Conservation (phyloP, 495 filamentous ascomycete genomes). For the Trichoderma gamsii region DNA sequence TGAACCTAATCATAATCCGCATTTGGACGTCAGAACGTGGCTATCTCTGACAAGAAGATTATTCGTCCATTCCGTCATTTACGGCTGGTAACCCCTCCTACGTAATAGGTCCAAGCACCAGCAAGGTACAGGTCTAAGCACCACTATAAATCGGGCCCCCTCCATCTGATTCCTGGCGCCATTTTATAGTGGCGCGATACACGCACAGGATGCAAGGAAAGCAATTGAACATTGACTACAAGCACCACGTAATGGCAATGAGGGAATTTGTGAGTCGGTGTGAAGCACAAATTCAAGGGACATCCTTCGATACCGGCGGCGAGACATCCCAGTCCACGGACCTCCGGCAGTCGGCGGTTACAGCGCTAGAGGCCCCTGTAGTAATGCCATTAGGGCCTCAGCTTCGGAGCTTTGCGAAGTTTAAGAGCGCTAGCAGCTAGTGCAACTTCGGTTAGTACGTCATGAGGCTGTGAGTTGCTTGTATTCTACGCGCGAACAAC, state of each 20-base stretch:
- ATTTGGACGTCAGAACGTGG: neutral
- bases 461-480: neutral
- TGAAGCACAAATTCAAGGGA: neutral
- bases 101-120: neutral
- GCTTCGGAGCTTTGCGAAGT: slow-evolving; percentile 1
- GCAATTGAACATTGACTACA: neutral
- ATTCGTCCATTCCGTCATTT: slow-evolving; percentile 1
- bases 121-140: neutral
- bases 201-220: neutral
- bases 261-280: slow-evolving; percentile 2
- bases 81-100: slow-evolving; percentile 1
- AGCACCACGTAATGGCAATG: slow-evolving; percentile 7
- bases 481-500: neutral
- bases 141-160: too few relatives aligned
- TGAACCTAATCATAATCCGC: neutral
- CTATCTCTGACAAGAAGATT: neutral
- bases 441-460: neutral
- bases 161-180: neutral
- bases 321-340: neutral
- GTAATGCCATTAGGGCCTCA: neutral
- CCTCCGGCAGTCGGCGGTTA: slow-evolving; percentile 6
- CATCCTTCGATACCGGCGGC: neutral
- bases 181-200: neutral
- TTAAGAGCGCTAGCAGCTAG: neutral
- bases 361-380: slow-evolving; percentile 8